Evolutionary conservation across 768 basidiomycete species (phyloP), one percentile per base, ranked within the genome.

Genomic region (Pleurotus salmoneostramineus): DNA sequence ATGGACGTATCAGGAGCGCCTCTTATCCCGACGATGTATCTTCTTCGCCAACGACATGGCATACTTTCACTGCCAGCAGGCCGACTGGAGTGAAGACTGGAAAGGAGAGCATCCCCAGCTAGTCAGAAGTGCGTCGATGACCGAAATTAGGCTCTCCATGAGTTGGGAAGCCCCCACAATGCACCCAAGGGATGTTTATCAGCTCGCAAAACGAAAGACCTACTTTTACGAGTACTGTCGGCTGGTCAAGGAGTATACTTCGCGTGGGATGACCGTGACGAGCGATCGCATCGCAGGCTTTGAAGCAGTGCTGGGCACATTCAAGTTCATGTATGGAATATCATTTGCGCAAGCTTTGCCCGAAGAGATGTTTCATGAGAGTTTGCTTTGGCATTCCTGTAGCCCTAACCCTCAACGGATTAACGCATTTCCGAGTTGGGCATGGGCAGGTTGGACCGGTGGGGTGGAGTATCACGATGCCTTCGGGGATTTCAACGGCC

Each of bases 281-380:
- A 51, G 50, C 15, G 50, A 51, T 15, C 50, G 50, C 31, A 51
- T 51, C n/a, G 32, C 50, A n/a, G 50, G 50, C 0, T 51, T 51
- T 36, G 32, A 36, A 32, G 50, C 50, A n/a, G 50, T 51, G 50
- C 34, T 51, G 11, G 36, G 35, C 34, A 51, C 50, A 8, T 51
- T 51, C 27, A 36, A 36, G 14, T n/a, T 15, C 15, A 35, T 51
- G 33, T 51, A 51, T 35, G 50, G 34, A 14, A n/a, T 51, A 36
- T 51, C 35, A 35, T 51, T 51, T 17, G 35, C 36, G 0, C 50
- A 51, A 21, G 50, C 32, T 8, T 15, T 51, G 34, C 50, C 50
- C 14, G 50, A 51, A 21, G 50, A 51, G 15, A 51, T 51, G 50
- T n/a, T 51, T 34, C 35, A 37, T 35, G 50, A 51, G 36, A 51